phyloP scores from a whole-genome alignment of 1,284 basidiomycete genomes.

The Taiwanofungus camphoratus region DNA sequence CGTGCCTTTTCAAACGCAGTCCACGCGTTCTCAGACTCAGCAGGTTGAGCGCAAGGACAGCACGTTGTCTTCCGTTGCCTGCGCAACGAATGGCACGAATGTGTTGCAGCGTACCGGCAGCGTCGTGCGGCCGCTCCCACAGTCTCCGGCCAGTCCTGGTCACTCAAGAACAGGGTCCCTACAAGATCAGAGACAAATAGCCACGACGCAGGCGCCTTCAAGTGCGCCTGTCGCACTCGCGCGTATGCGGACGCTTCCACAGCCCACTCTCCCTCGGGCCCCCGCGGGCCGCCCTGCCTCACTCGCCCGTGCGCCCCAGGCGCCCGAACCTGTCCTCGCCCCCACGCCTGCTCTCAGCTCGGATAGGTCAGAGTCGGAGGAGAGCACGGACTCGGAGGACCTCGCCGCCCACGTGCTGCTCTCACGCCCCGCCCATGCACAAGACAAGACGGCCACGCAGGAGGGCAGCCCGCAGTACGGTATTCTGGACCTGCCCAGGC shows the following conservation, averaged over 20 bases:
- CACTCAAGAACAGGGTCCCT: background rate
- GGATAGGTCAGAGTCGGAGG: slow-evolving; percentile 3
- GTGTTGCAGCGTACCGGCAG: slow-evolving; percentile 8
- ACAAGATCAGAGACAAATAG: too few species aligned
- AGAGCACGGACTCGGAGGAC: slow-evolving; percentile 25
- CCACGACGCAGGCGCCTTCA: too few species aligned
- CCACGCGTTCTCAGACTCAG: slow-evolving; percentile 2
- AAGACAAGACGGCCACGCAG: slow-evolving; percentile 20
- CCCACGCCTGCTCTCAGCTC: background rate
- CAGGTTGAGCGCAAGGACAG: too few species aligned
- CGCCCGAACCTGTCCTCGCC: background rate
- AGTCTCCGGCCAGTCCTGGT: slow-evolving; percentile 12
- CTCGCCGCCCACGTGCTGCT: slow-evolving; percentile 21
- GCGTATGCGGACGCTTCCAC: background rate
- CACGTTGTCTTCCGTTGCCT: too few species aligned
- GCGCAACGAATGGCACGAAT: slow-evolving; percentile 12
- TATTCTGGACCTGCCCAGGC: slow-evolving; percentile 23
- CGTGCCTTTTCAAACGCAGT: slow-evolving; percentile 4
- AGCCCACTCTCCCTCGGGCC: background rate
- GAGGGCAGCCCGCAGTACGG: slow-evolving; percentile 23
- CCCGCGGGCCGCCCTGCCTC: background rate
- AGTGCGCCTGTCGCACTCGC: background rate
- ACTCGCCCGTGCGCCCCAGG: slow-evolving; percentile 2
- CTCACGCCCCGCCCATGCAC: slow-evolving; percentile 19
- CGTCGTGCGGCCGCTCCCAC: slow-evolving; percentile 9